Base-by-base conservation (phyloP, 2,329 filamentous ascomycete species). In the Triangularia verruculosa region DNA sequence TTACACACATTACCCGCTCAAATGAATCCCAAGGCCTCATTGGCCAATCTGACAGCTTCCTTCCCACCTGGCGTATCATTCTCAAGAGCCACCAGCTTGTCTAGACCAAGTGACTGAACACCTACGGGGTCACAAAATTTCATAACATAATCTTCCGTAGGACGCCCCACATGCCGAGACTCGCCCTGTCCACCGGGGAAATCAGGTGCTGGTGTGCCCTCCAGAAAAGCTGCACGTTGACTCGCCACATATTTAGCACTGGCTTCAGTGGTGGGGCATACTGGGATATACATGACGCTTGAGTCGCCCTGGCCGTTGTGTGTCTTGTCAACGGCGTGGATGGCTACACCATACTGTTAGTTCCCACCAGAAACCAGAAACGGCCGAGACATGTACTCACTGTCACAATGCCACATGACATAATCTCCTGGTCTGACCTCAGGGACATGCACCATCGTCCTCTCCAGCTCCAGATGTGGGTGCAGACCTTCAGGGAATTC, bases 231-330 rank as follows among this genome's bases (percentile, higher is more conserved):
- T n/a, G 86, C 80, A 20, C 89, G 83, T 77, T 96, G 92, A 15
- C 85, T 82, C 1, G 77, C 81, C 1, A 94, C 79, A 72, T 93
- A 95, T 22, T 83, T 77, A 0, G 89, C 87, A 70, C 95, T 97
- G 43, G 81, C 78, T 60, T 89, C 85, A 0, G 92, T 96, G 28
- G 92, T 82, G 0, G 93, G 93, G 61, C 91, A 95, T 0, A 91
- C 88, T 0, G 93, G 93, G 61, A 97, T 96, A 72, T 97, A 97
- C 64, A 97, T 72, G 0, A 97, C 93, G 69, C 89, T 93, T 0
- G 90, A 92, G 74, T 97, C 93, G 0, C 79, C 76, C 1, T 77
- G 80, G 1, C 93, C 94, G 1, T 76, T 76, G 73, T 97, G 93
- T 1, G 88, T 80, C 68, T 86, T 88, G 77, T 97, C 93, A 0